These are phyloP conservation scores for Tricholoma matsutake DNA, from an alignment of 768 basidiomycete genomes.

Conservation along the genomic window DNA sequence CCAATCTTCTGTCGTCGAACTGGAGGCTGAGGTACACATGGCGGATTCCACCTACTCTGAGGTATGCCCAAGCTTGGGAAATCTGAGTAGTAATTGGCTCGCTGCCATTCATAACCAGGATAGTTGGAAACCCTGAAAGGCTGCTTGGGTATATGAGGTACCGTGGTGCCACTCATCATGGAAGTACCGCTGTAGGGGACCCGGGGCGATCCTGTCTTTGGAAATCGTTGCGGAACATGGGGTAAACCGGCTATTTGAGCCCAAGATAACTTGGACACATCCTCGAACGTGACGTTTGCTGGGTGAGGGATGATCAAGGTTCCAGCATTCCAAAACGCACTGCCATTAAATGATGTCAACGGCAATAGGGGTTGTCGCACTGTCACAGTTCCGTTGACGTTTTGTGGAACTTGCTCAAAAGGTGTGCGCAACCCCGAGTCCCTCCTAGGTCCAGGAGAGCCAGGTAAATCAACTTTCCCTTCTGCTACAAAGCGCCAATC, in stretches of 20 bases:
- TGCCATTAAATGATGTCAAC: not conserved
- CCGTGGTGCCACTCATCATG: not conserved
- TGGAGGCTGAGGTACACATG: not conserved
- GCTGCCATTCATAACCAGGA: not conserved
- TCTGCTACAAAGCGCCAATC: constrained; percentile 28
- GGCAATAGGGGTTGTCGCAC: not conserved
- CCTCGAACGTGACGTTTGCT: not conserved
- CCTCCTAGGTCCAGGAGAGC: constrained; percentile 13
- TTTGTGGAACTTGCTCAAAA: not conserved
- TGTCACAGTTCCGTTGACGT: not conserved
- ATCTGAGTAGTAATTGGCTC: no score
- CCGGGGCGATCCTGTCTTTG: not conserved
- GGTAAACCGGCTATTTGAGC: not conserved
- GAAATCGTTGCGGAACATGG: not conserved
- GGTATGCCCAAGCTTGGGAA: not conserved
- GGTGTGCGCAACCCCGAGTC: not conserved
- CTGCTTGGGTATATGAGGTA: not conserved
- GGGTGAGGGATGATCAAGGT: not conserved
- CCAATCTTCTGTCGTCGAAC: not conserved
- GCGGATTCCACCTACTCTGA: not conserved
- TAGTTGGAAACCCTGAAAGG: not conserved
- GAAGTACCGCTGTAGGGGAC: not conserved
- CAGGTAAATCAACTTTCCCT: constrained; percentile 30
- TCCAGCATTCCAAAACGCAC: not conserved
- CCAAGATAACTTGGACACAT: not conserved